phyloP scores from a whole-genome alignment of 2,329 filamentous ascomycete species.

The Fusarium irregulare region DNA sequence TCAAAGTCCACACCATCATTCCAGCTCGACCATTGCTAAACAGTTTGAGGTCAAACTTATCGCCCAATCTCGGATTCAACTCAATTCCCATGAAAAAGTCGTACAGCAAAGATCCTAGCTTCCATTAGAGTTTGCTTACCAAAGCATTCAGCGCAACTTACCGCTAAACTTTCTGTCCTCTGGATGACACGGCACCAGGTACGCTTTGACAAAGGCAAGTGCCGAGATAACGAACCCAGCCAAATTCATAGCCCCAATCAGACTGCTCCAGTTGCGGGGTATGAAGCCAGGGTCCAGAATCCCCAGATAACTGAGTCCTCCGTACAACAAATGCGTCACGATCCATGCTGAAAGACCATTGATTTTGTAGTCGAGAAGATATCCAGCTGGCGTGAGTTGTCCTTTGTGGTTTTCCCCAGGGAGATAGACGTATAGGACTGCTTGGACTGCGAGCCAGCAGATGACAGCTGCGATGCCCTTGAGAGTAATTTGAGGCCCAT shows the following conservation, averaged over 20 bases:
- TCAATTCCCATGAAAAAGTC: constrained; percentile 61
- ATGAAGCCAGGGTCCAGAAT: constrained; percentile 54
- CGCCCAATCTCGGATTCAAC: constrained; percentile 57
- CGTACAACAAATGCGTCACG: constrained; percentile 52
- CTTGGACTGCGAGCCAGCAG: constrained; percentile 30
- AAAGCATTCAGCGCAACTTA: constrained; percentile 21
- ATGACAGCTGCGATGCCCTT: constrained; percentile 27
- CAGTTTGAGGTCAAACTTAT: constrained; percentile 58
- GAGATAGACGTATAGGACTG: constrained; percentile 24
- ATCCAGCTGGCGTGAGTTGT: constrained; percentile 57
- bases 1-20: constrained; percentile 60
- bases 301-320: constrained; percentile 42
- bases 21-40: constrained; percentile 61
- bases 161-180: constrained; percentile 58
- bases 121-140: constrained; percentile 1
- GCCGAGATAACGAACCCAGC: constrained; percentile 43
- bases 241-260: constrained; percentile 55
- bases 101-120: constrained; percentile 52
- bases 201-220: constrained; percentile 54
- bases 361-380: constrained; percentile 56
- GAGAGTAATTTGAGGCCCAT: constrained; percentile 29
- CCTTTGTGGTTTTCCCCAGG: constrained; percentile 45
- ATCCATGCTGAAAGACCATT: constrained; percentile 57
- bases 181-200: constrained; percentile 53
- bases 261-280: constrained; percentile 55